Evolutionary conservation across 2,329 filamentous ascomycete species (phyloP), one percentile per base, ranked within the genome.

Genomic region (Diaporthe humulicola): DNA sequence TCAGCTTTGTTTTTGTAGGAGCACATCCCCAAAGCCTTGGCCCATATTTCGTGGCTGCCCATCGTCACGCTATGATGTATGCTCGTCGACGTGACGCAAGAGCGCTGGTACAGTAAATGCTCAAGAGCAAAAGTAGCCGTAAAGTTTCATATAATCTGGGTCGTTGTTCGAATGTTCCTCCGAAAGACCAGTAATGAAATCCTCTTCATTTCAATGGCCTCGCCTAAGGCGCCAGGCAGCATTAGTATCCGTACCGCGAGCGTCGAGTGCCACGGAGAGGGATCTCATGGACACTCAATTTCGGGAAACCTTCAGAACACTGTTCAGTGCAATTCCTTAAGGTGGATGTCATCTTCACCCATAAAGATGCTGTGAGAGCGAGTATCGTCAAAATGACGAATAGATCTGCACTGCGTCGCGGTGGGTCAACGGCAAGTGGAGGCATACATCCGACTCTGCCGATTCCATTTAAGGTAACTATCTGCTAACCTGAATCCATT

Each of bases 381-480:
- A 0, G 25, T 22, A 8, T 64, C 60, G 40, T 64, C 60, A 64
- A 64, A 64, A 64, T 64, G 40, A 64, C 60, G 60, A 64, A 33
- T 48, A 45, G 60, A 48, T 64, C 60, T 64, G 28, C 60, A 64
- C n/a, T 17, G 40, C 28, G 25, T 45, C 28, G 40, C 38, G 25
- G 60, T 33, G 60, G 60, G 60, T n/a, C 60, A 28, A 48, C 10
- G 3, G 9, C 60, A 15, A 33, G 60, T n/a, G 60, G 60, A 48
- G 15, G 40, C 15, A n/a, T 6, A 25, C 40, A 64, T 33, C 60
- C 60, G 60, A 28, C 17, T 9, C 17, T 45, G 40, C 60, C 60
- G 60, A 48, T 28, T n/a, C 25, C 22, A 25, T 17, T 9, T 25
- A 22, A 22, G 42, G 42, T 7, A 48, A 22, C 4, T 22, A 48